A percentile compares a stretch with the other conserved stretches of the same genome.
phyloP scores from a whole-genome alignment of 768 basidiomycete genomes.

The Suillus luteus region DNA sequence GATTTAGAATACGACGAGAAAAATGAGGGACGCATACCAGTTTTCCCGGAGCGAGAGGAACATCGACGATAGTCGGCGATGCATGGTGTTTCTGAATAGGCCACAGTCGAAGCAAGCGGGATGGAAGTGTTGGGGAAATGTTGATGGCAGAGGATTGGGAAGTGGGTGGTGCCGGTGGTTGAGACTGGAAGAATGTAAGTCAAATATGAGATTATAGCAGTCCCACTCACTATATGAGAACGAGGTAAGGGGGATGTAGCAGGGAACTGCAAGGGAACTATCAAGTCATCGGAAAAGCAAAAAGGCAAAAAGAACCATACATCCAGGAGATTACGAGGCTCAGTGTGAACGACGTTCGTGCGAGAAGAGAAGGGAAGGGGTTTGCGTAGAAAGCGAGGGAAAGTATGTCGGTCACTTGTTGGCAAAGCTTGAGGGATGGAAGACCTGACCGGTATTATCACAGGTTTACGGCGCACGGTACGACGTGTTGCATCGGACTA shows the following conservation, averaged over 20 bases:
- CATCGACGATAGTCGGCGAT: not conserved
- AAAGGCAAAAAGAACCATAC: not conserved
- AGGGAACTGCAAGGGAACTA: not conserved
- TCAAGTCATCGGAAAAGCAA: not conserved
- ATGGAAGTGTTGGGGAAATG: not conserved
- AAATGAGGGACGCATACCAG: not conserved
- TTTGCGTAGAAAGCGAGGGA: not conserved
- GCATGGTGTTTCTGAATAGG: not conserved
- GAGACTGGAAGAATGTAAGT: not conserved
- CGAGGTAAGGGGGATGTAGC: not conserved
- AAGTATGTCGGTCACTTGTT: not conserved
- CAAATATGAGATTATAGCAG: not conserved
- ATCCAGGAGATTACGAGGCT: not conserved
- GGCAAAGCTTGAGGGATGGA: not conserved
- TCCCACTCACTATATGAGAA: not conserved
- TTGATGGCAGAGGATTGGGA: not conserved
- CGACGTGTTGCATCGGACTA: not conserved
- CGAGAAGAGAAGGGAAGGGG: not conserved
- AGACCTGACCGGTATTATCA: not conserved
- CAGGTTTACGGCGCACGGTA: not conserved
- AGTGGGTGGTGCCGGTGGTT: not conserved
- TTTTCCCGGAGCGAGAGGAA: not conserved
- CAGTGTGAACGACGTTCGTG: not conserved
- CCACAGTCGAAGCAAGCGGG: not conserved
- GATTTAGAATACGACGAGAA: not conserved